Conservation (phyloP, 2,329 filamentous ascomycete genomes). For the Magnaporthiopsis poae region DNA sequence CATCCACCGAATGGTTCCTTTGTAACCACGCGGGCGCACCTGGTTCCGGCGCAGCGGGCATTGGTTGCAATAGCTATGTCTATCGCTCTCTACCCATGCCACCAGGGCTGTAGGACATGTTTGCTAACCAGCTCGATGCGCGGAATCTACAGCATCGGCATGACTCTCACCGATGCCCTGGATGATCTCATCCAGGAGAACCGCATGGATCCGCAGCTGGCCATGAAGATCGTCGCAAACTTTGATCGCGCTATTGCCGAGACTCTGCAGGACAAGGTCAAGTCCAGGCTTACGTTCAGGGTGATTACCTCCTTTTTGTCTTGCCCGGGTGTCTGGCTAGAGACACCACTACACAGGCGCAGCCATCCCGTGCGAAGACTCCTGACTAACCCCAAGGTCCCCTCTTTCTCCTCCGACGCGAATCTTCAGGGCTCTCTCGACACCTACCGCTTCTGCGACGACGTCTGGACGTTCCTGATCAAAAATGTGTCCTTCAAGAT, state of each 20-base stretch:
- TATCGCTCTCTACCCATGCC: not conserved
- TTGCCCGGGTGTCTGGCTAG: not conserved
- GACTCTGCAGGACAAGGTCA: conserved; percentile 83
- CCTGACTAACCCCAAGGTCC: not conserved
- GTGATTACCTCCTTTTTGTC: conserved; percentile 36
- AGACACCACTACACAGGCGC: not conserved
- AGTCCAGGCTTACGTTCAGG: conserved; percentile 88
- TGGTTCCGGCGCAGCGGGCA: not conserved
- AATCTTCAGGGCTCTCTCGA: conserved; percentile 76
- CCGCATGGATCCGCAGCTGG: conserved; percentile 92
- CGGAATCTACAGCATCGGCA: conserved; percentile 61
- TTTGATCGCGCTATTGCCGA: conserved; percentile 92
- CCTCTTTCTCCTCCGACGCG: too few species aligned
- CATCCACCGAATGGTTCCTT: conserved; percentile 12
- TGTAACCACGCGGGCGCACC: conserved; percentile 14
- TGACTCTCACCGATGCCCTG: conserved; percentile 88
- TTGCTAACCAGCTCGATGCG: conserved; percentile 5
- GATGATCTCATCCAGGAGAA: conserved; percentile 91
- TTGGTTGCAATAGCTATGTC: not conserved
- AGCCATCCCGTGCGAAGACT: not conserved
- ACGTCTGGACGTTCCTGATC: conserved; percentile 98
- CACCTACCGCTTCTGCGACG: conserved; percentile 98
- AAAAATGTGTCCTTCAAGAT: conserved; percentile 99
- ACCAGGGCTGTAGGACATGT: not conserved
- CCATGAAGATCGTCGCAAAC: conserved; percentile 94